Base-by-base conservation (phyloP, 139 green algal genomes). In the Tetratostichococcus sp. region DNA sequence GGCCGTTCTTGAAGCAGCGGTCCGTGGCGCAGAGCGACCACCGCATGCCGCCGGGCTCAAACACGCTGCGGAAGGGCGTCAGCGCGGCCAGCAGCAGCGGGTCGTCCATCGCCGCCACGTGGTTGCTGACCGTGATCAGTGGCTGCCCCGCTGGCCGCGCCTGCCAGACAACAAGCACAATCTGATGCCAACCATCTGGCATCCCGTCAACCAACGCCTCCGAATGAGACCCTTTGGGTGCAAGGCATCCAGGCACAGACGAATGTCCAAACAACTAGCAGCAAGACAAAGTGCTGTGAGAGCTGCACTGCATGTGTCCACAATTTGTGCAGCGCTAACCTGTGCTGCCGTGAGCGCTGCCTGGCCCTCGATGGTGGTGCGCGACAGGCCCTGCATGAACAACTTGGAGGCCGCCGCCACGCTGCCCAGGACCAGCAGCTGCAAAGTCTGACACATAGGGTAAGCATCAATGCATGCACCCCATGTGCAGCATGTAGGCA, bases 11-110 rank as follows among this genome's bases (percentile, higher is more conserved):
- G 82, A 97, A 97, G 84, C 93, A 98, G 43, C 93, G 86, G 82
- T 97, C 93, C 1, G 86, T 91, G 26, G 93, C 93, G 77, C 93
- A 97, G 35, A 98, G 75, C 4, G 91, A 97, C 93, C 93, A 97
- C 35, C 93, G 71, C 65, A 85, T 33, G 21, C 59, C 35, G 0
- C 76, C 62, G 1, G 88, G 82, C 30, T 83, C 35, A 8, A 81
- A 21, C 43, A 92, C 79, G 1, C 77, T 39, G 1, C 70, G 70
- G 43, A 82, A 65, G 0, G 93, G 93, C 74, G 97, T 35, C 25
- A 97, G 32, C 21, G 91, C 77, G 0, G 89, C 69, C 43, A 89
- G 81, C 32, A 97, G 84, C 32, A 97, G 78, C 0, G 93, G 93
- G 81, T 97, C 93, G 67, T 97, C 93, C 59, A 97, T 87, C 0